A percentile compares a stretch with the other conserved stretches of the same genome.
Evolutionary conservation across 352 stramenopile genomes (phyloP).

Genomic region (Globisporangium alternatum): DNA sequence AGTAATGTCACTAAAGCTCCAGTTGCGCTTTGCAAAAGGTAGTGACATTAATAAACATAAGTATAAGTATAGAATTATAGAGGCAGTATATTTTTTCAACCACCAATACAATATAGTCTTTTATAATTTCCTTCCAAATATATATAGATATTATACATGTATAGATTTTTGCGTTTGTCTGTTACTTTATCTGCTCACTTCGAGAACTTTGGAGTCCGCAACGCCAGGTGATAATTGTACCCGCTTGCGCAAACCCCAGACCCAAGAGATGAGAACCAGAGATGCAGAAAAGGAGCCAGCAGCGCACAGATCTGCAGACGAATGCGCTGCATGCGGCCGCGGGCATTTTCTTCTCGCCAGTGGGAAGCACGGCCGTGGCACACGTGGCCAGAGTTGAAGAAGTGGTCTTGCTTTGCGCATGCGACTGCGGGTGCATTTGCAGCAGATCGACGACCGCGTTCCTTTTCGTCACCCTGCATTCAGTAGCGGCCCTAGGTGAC

Average conservation of each 20-base stretch:
- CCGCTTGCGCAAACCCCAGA: conserved; percentile 8
- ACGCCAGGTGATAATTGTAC: neutral
- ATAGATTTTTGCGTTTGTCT: neutral
- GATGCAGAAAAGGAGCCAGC: conserved; percentile 12
- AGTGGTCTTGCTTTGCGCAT: neutral
- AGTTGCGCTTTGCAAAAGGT: too few relatives aligned
- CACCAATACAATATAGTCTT: too few relatives aligned
- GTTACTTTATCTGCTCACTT: neutral
- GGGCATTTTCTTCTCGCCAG: conserved; percentile 12
- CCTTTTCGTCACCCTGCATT: neutral
- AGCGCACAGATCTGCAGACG: conserved; percentile 7
- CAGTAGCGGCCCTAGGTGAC: neutral
- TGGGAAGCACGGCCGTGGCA: neutral
- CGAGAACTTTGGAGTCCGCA: neutral
- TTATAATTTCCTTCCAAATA: too few relatives aligned
- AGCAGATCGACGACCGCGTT: neutral
- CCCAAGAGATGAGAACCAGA: conserved; percentile 7
- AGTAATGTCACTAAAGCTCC: neutral
- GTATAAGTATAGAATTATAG: neutral
- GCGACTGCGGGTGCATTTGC: neutral
- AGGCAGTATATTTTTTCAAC: too few relatives aligned
- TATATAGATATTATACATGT: neutral
- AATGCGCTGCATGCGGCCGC: conserved; percentile 1
- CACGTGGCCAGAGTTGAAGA: neutral
- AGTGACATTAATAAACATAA: too few relatives aligned